These are phyloP conservation scores for Obelidium mucronatum DNA, from an alignment of 192 early-diverging fungal genomes.

Conservation along the genomic window DNA sequence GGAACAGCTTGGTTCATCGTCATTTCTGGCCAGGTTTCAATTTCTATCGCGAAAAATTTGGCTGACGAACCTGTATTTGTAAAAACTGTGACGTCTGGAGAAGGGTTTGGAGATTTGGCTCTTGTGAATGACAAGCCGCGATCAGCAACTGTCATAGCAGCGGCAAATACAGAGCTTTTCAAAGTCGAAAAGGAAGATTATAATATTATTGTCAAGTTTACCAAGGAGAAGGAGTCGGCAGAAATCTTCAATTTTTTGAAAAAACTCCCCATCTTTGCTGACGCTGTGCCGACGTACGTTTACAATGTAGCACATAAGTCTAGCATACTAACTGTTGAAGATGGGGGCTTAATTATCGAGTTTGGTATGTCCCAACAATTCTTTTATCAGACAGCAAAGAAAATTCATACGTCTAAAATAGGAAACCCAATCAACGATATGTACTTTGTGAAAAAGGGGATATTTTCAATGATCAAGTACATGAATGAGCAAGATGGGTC, in stretches of 20 bases:
- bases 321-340: constrained; percentile 25
- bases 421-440: constrained; percentile 27
- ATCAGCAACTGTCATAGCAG: constrained; percentile 52
- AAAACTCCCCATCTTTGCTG: constrained; percentile 40
- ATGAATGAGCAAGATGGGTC: not conserved
- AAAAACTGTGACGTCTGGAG: constrained; percentile 14
- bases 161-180: constrained; percentile 42
- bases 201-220: constrained; percentile 42
- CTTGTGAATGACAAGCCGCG: constrained; percentile 51
- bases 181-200: constrained; percentile 53
- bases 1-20: constrained; percentile 60
- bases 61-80: constrained; percentile 42
- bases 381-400: not conserved
- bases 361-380: constrained; percentile 24
- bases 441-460: constrained; percentile 40
- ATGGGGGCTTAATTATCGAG: constrained; percentile 29
- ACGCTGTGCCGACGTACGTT: constrained; percentile 30
- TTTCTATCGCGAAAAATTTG: constrained; percentile 37
- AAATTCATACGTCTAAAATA: too few species aligned
- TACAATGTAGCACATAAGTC: constrained; percentile 37
- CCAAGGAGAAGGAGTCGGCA: constrained; percentile 49
- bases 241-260: constrained; percentile 50
- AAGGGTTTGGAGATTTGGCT: constrained; percentile 58
- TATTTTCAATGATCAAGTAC: constrained; percentile 29
- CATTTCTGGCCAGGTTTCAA: constrained; percentile 42